These are phyloP conservation scores for Mycena sp. DNA, from an alignment of 1,284 basidiomycete species.

Conservation along the genomic window DNA sequence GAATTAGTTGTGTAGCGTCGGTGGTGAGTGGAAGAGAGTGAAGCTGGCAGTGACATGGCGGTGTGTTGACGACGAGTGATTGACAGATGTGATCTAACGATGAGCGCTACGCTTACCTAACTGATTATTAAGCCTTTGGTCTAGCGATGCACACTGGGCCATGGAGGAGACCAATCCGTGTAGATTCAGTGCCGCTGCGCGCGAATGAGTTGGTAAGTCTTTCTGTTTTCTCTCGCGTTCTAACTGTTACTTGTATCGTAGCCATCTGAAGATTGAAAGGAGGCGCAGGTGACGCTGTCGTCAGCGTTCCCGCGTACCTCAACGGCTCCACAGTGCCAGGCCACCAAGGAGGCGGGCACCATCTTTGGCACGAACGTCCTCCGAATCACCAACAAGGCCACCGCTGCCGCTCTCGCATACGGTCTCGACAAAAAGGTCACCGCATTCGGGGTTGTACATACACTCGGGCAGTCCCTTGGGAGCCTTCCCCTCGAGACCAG, in stretches of 20 bases:
- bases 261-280: too few species aligned
- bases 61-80: slow-evolving; percentile 17
- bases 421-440: slow-evolving; percentile 85
- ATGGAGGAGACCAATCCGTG: too few species aligned
- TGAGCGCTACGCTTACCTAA: neutral
- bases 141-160: too few species aligned
- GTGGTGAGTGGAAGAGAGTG: slow-evolving; percentile 11
- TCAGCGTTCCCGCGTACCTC: slow-evolving; percentile 66
- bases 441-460: too few species aligned
- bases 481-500: too few species aligned
- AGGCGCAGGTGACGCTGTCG: slow-evolving; percentile 63
- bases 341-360: slow-evolving; percentile 83
- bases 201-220: too few species aligned
- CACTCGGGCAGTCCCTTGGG: too few species aligned
- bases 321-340: slow-evolving; percentile 83
- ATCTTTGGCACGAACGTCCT: slow-evolving; percentile 81
- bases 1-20: slow-evolving; percentile 11
- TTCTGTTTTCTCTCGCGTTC: too few species aligned
- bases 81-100: slow-evolving; percentile 1
- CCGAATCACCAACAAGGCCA: slow-evolving; percentile 76
- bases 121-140: too few species aligned
- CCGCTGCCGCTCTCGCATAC: slow-evolving; percentile 70
- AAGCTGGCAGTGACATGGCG: slow-evolving; percentile 11
- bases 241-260: too few species aligned
- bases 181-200: too few species aligned